phyloP scores from a whole-genome alignment of 257 asterid genomes.

The Cordia subcordata region DNA sequence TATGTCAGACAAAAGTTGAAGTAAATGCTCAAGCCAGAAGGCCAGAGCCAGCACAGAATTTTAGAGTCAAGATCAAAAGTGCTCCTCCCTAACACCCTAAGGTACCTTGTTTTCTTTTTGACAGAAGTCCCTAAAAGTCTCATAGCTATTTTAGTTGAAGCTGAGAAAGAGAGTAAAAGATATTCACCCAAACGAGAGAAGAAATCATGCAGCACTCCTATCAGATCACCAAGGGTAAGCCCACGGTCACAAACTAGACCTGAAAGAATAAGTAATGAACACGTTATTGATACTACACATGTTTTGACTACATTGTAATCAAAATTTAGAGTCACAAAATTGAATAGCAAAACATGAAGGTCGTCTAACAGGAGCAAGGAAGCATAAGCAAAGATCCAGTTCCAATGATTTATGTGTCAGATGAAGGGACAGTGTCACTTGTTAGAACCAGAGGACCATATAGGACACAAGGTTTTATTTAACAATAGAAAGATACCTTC shows the following conservation, averaged over 20 bases:
- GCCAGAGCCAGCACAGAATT: too few relatives aligned
- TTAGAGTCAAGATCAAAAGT: too few relatives aligned
- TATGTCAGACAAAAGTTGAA: too few relatives aligned
- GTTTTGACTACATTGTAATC: background rate
- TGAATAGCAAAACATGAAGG: too few relatives aligned
- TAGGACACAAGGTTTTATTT: background rate
- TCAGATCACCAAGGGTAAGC: conserved; percentile 88
- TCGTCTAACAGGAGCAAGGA: too few relatives aligned
- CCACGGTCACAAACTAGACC: conserved; percentile 93
- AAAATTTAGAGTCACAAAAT: background rate
- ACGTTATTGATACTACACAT: background rate
- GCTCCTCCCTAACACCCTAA: too few relatives aligned
- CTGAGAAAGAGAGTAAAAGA: background rate
- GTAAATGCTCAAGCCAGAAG: too few relatives aligned
- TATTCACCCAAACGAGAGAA: conserved; percentile 78
- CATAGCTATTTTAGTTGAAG: too few relatives aligned
- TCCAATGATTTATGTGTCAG: too few relatives aligned
- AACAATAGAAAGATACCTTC: conserved; percentile 54
- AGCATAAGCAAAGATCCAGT: too few relatives aligned
- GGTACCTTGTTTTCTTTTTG: too few relatives aligned
- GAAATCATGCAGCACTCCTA: conserved; percentile 87
- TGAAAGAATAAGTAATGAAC: conserved; percentile 21
- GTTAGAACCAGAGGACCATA: background rate
- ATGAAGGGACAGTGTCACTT: background rate
- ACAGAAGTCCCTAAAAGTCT: too few relatives aligned